Evolutionary conservation across 1,284 basidiomycete genomes (phyloP), one percentile per base, ranked within the genome.

Genomic region (Sanghuangporus sanghuang): DNA sequence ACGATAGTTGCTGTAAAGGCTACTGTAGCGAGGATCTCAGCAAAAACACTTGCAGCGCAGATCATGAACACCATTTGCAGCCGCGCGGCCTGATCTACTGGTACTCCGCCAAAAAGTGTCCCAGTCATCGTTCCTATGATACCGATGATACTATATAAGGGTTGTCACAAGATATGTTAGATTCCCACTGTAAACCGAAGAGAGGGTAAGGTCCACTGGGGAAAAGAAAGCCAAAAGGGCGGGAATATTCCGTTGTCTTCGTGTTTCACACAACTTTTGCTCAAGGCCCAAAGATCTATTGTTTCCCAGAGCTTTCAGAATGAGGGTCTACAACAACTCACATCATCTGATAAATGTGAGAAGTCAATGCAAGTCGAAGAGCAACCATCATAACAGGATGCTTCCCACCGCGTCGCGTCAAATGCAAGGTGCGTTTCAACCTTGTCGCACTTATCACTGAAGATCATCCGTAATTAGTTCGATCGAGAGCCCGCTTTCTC

Each of bases 41-140:
- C 82, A 32, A 94, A 81, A 1, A 86, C 84, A 0, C 88, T 89
- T 62, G 85, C 83, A 0, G 92, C 87, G 2, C 87, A 86, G 62
- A 95, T 92, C 88, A 94, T 92, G 75, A 94, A 92, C 64, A 94
- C 86, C 88, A 93, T 93, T 71, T 95, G 93, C 9, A 95, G 75
- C 59, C 86, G 85, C 1, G 91, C 90, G 0, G 93, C 93, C 74
- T 93, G 91, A 55, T 91, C 82, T 57, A 95, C 90, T 35, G 86
- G 87, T 39, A 90, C 84, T 0, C 92, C 93, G 21, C 91, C 93
- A 14, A 95, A 84, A 67, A 95, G 90, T 0, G 92, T 90, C 68
- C 93, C 92, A 0, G 90, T 93, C 91, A 95, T 93, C 89, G 92
- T 93, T 1, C 89, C 81, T 63, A 94, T 93, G 59, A 93, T 86